phyloP scores from a whole-genome alignment of 768 basidiomycete genomes.

The Suillus lakei region DNA sequence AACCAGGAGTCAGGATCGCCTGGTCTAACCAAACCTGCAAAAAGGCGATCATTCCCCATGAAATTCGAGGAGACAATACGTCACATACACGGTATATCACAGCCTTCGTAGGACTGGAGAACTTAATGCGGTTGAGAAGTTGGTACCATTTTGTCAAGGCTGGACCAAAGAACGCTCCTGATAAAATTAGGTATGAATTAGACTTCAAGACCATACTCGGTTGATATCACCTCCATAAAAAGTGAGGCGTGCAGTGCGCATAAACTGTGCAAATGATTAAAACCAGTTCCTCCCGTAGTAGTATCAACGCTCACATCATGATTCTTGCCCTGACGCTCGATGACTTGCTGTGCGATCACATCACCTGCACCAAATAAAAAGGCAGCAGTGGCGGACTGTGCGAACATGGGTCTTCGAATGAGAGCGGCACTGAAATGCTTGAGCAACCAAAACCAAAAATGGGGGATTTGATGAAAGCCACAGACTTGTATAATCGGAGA shows the following conservation, averaged over 20 bases:
- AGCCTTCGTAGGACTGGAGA: slow-evolving; percentile 60
- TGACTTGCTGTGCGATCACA: slow-evolving; percentile 82
- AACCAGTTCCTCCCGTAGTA: slow-evolving; percentile 1
- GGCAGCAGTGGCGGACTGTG: slow-evolving; percentile 68
- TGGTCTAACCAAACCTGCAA: slow-evolving; percentile 83
- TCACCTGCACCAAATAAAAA: slow-evolving; percentile 78
- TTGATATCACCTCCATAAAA: slow-evolving; percentile 68
- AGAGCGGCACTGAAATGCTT: slow-evolving; percentile 53
- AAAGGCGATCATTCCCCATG: background rate
- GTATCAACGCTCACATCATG: slow-evolving; percentile 67
- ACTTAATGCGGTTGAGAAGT: slow-evolving; percentile 71
- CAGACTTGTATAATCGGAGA: slow-evolving; percentile 49
- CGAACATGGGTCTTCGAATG: slow-evolving; percentile 61
- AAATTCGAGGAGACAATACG: background rate
- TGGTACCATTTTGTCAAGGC: slow-evolving; percentile 83
- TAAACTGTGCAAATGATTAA: slow-evolving; percentile 42
- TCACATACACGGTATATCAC: slow-evolving; percentile 63
- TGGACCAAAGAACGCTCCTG: slow-evolving; percentile 80
- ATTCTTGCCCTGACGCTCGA: slow-evolving; percentile 70
- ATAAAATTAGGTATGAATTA: background rate
- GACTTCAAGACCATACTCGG: background rate
- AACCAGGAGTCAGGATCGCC: slow-evolving; percentile 73
- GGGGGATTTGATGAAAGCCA: background rate
- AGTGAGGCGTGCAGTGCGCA: slow-evolving; percentile 64
- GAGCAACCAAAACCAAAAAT: slow-evolving; percentile 13